Evolutionary conservation across 345 rosid species (phyloP).

Genomic region (Moringa oleifera): DNA sequence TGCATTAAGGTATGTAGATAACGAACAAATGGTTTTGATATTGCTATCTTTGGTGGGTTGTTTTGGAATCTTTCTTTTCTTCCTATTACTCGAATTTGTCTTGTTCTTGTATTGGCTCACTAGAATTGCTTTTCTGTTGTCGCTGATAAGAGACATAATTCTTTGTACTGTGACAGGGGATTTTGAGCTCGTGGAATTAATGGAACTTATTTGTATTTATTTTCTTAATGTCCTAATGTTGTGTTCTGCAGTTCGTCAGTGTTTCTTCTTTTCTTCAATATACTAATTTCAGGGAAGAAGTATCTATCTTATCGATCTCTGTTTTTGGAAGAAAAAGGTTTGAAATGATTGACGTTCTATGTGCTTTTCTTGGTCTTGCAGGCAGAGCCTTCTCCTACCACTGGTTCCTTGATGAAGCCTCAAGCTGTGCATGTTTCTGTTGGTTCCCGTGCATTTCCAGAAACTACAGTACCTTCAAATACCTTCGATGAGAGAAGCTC

Average conservation of each 20-base stretch:
- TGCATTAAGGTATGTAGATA: not conserved
- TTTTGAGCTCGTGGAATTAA: not conserved
- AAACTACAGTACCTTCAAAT: conserved; percentile 32
- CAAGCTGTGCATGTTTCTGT: conserved; percentile 34
- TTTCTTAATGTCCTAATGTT: not conserved
- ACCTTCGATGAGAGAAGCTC: conserved; percentile 43
- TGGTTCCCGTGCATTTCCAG: conserved; percentile 35
- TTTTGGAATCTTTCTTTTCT: conserved; percentile 9
- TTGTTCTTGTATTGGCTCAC: conserved; percentile 5
- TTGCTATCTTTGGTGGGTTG: conserved; percentile 6
- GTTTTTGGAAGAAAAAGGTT: not conserved
- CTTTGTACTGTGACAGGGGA: not conserved
- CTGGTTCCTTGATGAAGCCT: conserved; percentile 77
- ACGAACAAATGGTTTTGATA: conserved; percentile 3
- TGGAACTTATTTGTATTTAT: not conserved
- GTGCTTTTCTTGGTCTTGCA: conserved; percentile 30
- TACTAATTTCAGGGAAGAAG: not conserved
- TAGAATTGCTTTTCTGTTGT: conserved; percentile 4
- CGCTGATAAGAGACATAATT: not conserved
- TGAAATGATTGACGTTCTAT: too few species aligned
- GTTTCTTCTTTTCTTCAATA: not conserved
- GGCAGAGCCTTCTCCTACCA: conserved; percentile 97
- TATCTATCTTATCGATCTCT: not conserved
- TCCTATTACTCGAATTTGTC: conserved; percentile 3
- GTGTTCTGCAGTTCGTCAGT: too few species aligned